Evolutionary conservation across 148 eudicot species (phyloP).

Genomic region (Polygonum maritimum): DNA sequence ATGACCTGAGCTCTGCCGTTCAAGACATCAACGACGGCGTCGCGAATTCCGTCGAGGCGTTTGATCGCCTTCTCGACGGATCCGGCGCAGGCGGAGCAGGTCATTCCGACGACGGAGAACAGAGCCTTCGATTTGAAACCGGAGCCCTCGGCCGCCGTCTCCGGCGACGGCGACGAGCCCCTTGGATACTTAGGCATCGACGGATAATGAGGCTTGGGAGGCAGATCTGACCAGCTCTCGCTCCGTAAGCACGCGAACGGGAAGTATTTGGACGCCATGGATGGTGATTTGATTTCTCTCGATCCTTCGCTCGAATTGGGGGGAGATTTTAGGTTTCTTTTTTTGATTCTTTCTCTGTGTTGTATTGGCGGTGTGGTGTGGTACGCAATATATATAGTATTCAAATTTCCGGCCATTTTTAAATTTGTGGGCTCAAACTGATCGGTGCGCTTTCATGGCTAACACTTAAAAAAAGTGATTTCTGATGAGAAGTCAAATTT

Average conservation of each 20-base stretch:
- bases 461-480: not conserved
- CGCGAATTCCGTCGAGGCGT: conserved; percentile 63
- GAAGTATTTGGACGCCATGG: conserved; percentile 34
- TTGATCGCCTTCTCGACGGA: conserved; percentile 78
- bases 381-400: not conserved
- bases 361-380: not conserved
- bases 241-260: conserved; percentile 34
- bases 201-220: conserved; percentile 63
- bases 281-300: not conserved
- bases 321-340: not conserved
- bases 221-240: conserved; percentile 25
- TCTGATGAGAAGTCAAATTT: not conserved
- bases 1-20: conserved; percentile 60
- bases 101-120: conserved; percentile 67
- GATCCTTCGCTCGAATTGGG: not conserved
- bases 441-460: not conserved
- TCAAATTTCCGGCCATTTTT: not conserved
- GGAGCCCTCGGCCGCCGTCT: conserved; percentile 21
- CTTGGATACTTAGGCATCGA: conserved; percentile 76
- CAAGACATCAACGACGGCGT: conserved; percentile 66
- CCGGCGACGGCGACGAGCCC: conserved; percentile 33
- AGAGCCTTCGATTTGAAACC: conserved; percentile 42
- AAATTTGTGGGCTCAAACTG: not conserved
- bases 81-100: conserved; percentile 81
- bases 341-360: not conserved